phyloP scores from a whole-genome alignment of 768 basidiomycete species.

The Aureoboletus auriporus region DNA sequence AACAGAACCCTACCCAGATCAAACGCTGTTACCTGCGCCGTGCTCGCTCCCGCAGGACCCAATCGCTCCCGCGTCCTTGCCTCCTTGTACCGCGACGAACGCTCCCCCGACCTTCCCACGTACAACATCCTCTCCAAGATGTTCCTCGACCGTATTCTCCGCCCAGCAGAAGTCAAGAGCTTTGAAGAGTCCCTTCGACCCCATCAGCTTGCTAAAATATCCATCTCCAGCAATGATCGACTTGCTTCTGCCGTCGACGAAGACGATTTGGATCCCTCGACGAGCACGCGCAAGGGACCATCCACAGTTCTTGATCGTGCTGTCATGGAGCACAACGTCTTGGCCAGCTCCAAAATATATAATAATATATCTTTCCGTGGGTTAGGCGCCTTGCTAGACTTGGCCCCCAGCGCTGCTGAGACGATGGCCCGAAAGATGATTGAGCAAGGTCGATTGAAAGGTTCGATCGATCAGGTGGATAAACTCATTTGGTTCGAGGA shows the following conservation, averaged over 20 bases:
- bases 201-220: constrained; percentile 92
- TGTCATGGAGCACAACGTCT: constrained; percentile 97
- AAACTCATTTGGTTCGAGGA: constrained; percentile 92
- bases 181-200: constrained; percentile 85
- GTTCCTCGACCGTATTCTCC: constrained; percentile 97
- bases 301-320: constrained; percentile 95
- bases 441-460: constrained; percentile 90
- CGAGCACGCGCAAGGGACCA: constrained; percentile 83
- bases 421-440: constrained; percentile 99
- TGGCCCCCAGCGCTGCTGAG: constrained; percentile 91
- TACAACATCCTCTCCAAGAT: constrained; percentile 94
- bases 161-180: constrained; percentile 81
- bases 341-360: constrained; percentile 95
- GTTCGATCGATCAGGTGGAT: constrained; percentile 94
- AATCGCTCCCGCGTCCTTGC: constrained; percentile 92
- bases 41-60: constrained; percentile 95
- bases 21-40: constrained; percentile 93
- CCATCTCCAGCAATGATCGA: constrained; percentile 78
- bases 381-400: constrained; percentile 83
- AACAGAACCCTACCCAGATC: constrained; percentile 40
- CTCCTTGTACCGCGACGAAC: constrained; percentile 91
- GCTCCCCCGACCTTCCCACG: constrained; percentile 71
- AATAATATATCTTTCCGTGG: constrained; percentile 96
- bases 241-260: constrained; percentile 65
- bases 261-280: constrained; percentile 50